These are phyloP conservation scores for Neurospora tetraspora DNA, from an alignment of 495 filamentous ascomycete genomes.

Conservation along the genomic window DNA sequence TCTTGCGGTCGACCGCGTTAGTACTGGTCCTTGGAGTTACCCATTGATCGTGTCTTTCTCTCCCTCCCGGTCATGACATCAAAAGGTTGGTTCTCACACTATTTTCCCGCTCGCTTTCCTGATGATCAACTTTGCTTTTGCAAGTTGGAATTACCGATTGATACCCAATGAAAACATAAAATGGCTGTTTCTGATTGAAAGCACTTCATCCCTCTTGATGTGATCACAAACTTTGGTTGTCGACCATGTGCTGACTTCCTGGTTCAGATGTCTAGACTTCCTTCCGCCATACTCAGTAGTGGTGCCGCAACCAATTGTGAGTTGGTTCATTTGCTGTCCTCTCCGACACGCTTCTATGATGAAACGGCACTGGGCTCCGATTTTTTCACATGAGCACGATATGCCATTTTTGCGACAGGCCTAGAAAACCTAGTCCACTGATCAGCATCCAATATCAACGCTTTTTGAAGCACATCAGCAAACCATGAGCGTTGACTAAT, in stretches of 20 bases:
- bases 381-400: conserved; percentile 59
- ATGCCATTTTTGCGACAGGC: conserved; percentile 94
- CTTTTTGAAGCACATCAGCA: conserved; percentile 3
- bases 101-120: conserved; percentile 27
- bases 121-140: conserved; percentile 74
- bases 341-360: conserved; percentile 50
- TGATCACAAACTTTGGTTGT: neutral
- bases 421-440: conserved; percentile 99
- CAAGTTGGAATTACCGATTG: conserved; percentile 99
- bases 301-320: neutral
- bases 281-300: neutral
- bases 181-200: conserved; percentile 80
- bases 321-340: conserved; percentile 14
- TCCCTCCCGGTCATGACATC: neutral
- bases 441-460: conserved; percentile 33
- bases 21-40: neutral
- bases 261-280: neutral
- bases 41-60: neutral
- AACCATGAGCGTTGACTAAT: conserved; percentile 7
- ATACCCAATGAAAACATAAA: conserved; percentile 77
- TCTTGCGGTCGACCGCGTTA: neutral
- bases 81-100: conserved; percentile 9
- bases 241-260: conserved; percentile 8
- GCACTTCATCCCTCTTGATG: conserved; percentile 3
- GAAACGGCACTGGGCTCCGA: conserved; percentile 99